phyloP scores from a whole-genome alignment of 805 yeast genomes.

The Brettanomyces custersianus region DNA sequence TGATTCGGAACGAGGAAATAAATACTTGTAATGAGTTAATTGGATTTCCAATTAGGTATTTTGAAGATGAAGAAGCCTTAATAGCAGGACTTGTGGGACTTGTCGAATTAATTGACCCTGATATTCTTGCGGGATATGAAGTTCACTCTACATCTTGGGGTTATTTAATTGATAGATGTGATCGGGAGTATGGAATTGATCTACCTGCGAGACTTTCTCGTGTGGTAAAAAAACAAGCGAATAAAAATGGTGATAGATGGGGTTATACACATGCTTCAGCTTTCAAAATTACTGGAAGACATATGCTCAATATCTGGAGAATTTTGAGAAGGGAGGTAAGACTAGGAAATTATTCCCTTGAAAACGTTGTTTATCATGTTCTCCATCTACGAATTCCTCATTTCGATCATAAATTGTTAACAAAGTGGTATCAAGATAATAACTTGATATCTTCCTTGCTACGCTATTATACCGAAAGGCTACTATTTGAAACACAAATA shows the following conservation, averaged over 20 bases:
- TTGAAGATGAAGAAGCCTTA: constrained; percentile 50
- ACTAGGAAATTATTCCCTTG: constrained; percentile 63
- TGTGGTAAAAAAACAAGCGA: constrained; percentile 37
- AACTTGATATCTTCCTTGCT: constrained; percentile 26
- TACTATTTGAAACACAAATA: constrained; percentile 36
- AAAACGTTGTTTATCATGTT: constrained; percentile 61
- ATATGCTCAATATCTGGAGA: constrained; percentile 81
- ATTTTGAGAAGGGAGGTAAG: constrained; percentile 52
- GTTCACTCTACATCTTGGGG: constrained; percentile 85
- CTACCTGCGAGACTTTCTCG: constrained; percentile 55
- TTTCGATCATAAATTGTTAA: constrained; percentile 39
- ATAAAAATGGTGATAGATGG: constrained; percentile 62
- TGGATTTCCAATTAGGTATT: constrained; percentile 27
- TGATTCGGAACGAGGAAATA: constrained; percentile 8
- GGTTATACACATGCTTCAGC: constrained; percentile 74
- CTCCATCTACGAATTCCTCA: constrained; percentile 64
- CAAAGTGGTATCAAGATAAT: constrained; percentile 32
- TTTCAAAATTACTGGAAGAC: constrained; percentile 67
- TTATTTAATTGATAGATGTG: constrained; percentile 61
- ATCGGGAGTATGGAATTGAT: constrained; percentile 37
- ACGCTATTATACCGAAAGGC: constrained; percentile 37
- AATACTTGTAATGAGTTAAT: neutral
- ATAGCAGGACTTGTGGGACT: constrained; percentile 44
- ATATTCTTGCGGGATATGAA: constrained; percentile 80
- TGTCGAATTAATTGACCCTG: constrained; percentile 70